Evolutionary conservation across 129 eudicot species (phyloP).

Genomic region (Cynara cardunculus): DNA sequence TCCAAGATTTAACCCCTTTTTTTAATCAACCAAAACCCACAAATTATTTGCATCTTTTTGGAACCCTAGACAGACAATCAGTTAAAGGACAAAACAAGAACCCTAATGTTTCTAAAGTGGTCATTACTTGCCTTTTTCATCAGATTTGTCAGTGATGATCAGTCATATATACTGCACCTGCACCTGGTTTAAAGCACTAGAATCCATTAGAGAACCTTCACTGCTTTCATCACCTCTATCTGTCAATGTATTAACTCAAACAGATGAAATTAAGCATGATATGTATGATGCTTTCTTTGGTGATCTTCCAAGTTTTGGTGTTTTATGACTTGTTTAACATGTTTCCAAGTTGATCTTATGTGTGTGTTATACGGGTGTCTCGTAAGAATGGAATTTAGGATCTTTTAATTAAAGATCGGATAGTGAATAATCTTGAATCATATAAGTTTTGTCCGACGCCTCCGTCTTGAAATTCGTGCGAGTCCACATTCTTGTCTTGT

Average conservation of each 20-base stretch:
- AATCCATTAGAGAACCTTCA: constrained; percentile 19
- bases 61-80: constrained; percentile 28
- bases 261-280: no score
- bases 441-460: neutral
- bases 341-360: neutral
- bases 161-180: constrained; percentile 9
- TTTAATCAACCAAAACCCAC: neutral
- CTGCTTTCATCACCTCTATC: neutral
- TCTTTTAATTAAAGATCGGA: neutral
- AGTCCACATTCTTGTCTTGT: neutral
- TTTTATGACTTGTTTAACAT: neutral
- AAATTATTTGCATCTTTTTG: neutral
- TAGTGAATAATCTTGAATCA: neutral
- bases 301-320: neutral
- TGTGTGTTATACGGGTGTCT: neutral
- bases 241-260: neutral
- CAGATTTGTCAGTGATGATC: constrained; percentile 13
- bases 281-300: neutral
- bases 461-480: neutral
- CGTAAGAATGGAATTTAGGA: neutral
- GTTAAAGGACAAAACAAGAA: constrained; percentile 24
- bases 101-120: constrained; percentile 40
- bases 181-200: neutral
- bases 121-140: constrained; percentile 30
- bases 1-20: constrained; percentile 25